Evolutionary conservation across 805 yeast species (phyloP).

Genomic region (Saturnispora mendoncae): DNA sequence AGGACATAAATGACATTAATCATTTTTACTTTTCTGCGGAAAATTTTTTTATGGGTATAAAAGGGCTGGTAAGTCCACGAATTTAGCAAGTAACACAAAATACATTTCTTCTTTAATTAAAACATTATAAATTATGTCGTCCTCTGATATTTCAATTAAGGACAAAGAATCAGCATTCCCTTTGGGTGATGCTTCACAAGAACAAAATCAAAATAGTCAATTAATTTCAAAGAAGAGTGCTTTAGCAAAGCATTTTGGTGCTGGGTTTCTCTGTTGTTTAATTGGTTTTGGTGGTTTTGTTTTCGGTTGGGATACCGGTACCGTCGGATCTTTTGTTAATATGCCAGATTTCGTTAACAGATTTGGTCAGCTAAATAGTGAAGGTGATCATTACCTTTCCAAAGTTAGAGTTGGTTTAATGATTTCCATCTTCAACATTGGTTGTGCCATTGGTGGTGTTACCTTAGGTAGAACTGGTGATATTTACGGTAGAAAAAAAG

Average conservation of each 20-base stretch:
- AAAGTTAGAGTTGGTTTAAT: slow-evolving; percentile 51
- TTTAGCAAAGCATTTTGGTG: slow-evolving; percentile 18
- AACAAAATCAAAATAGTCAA: background rate
- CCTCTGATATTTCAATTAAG: slow-evolving; percentile 7
- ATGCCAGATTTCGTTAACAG: slow-evolving; percentile 47
- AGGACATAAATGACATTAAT: too few species aligned
- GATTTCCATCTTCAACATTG: slow-evolving; percentile 62
- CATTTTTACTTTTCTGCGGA: background rate
- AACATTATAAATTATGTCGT: slow-evolving; percentile 5
- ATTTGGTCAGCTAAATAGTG: slow-evolving; percentile 38
- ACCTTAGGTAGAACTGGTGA: slow-evolving; percentile 51
- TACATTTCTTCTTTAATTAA: background rate
- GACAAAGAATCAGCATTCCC: slow-evolving; percentile 2
- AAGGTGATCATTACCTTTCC: slow-evolving; percentile 38
- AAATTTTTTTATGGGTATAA: background rate
- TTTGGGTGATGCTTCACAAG: background rate
- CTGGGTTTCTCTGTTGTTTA: slow-evolving; percentile 36
- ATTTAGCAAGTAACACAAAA: background rate
- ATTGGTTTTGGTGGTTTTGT: slow-evolving; percentile 73
- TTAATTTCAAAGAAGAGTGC: background rate
- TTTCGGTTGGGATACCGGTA: slow-evolving; percentile 75
- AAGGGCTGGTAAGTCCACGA: background rate
- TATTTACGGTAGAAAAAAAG: slow-evolving; percentile 49
- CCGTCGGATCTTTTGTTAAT: slow-evolving; percentile 62
- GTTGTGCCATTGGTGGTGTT: slow-evolving; percentile 68